Evolutionary conservation across 2,329 filamentous ascomycete genomes (phyloP), one percentile per base, ranked within the genome.

Genomic region (Samsoniella hepiali): DNA sequence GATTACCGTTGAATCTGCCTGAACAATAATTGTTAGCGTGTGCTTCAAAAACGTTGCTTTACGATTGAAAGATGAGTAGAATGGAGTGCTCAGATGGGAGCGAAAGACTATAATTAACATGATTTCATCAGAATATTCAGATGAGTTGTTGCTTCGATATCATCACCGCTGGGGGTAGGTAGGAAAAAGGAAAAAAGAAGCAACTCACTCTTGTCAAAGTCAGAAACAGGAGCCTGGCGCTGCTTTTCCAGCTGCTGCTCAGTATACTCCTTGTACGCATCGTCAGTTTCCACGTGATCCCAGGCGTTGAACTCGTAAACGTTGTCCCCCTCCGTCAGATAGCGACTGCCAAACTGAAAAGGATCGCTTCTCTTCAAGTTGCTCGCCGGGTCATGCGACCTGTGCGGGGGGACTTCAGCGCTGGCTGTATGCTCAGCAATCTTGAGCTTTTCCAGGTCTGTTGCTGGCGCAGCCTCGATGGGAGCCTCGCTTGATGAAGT

Each of bases 251-350:
- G 94, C 78, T 98, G 95, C 72, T 88, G 79, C 76, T 93, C 87
- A 65, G 93, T 89, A 76, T 95, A 97, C 72, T 90, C 86, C 72
- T 89, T 88, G 82, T 97, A 98, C 47, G 88, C 84, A 69, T 91
- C 87, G 78, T 98, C 94, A 74, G 93, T 93, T 77, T 94, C 89
- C 73, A 98, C 95, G 75, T 99, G 94, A 75, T 99, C 95, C 95
- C 95, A 99, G 44, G 95, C 95, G 76, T 99, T 99, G 85, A 95
- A 97, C 75, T 96, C 90, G 78, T 94, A 99, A 71, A 96, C 91
- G 74, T 98, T 84, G 78, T 97, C 93, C 72, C 88, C 86, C 75
- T 94, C 84, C 71, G 90, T 87, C 58, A 99, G 86, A 72, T 85
- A 91, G 65, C 94, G 91, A 55, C 91, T 95, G 65, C 95, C 95